A percentile compares a stretch with the other conserved stretches of the same genome.
These are phyloP conservation scores for Hondaea fermentalgiana DNA, from an alignment of 108 stramenopile genomes.

Conservation along the genomic window DNA sequence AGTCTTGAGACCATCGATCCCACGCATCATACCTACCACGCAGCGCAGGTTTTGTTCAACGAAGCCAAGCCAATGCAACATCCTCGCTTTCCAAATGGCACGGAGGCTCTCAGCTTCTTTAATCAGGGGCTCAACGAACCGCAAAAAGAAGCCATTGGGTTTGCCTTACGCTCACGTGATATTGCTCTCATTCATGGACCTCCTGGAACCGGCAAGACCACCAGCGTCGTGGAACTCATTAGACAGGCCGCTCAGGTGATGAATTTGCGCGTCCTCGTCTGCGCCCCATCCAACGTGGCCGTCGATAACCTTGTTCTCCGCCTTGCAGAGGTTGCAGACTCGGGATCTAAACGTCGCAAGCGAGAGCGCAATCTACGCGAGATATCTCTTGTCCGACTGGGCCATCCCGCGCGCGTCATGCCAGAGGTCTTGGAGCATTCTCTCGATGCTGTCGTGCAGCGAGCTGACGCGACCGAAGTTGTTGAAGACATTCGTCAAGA, in stretches of 20 bases:
- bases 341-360: not conserved
- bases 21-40: not conserved
- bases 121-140: not conserved
- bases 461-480: conserved; percentile 83
- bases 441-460: conserved; percentile 77
- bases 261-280: conserved; percentile 71
- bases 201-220: conserved; percentile 57
- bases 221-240: conserved; percentile 67
- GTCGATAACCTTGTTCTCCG: conserved; percentile 92
- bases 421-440: conserved; percentile 64
- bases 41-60: not conserved
- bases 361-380: not conserved
- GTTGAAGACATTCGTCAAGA: conserved; percentile 79
- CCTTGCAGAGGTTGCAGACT: conserved; percentile 22
- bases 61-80: not conserved
- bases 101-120: not conserved
- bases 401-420: conserved; percentile 86
- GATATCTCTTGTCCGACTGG: conserved; percentile 63
- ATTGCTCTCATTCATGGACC: conserved; percentile 51
- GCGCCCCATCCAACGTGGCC: conserved; percentile 96
- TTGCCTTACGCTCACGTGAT: not conserved
- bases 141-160: not conserved
- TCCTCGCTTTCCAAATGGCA: not conserved
- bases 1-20: not conserved
- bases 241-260: conserved; percentile 62